These are phyloP conservation scores for Thuidium tamariscinum DNA, from an alignment of 225 moss, liverwort and hornwort species.

Conservation along the genomic window DNA sequence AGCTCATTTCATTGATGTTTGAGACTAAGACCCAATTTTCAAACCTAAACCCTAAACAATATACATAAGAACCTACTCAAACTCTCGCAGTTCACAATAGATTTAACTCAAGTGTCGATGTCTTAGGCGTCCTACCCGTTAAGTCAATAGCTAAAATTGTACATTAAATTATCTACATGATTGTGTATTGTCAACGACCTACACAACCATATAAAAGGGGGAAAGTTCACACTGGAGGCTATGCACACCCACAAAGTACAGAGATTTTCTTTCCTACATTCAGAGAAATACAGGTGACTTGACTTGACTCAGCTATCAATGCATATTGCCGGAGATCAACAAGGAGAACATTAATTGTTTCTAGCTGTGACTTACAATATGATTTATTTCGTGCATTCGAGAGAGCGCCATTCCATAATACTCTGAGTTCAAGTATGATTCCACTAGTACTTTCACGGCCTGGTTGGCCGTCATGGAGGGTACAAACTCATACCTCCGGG, in stretches of 20 bases:
- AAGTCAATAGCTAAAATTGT: not conserved
- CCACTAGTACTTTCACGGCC: conserved; percentile 61
- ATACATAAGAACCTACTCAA: not conserved
- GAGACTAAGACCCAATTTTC: not conserved
- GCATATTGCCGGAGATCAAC: not conserved
- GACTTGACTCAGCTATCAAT: not conserved
- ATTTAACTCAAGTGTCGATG: not conserved
- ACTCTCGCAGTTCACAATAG: not conserved
- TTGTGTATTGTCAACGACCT: not conserved
- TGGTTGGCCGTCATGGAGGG: conserved; percentile 44
- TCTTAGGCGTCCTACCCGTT: not conserved
- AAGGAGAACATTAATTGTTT: not conserved
- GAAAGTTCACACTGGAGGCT: not conserved
- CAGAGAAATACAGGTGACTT: not conserved
- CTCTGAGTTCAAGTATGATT: conserved; percentile 66
- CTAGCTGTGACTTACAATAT: conserved; percentile 30
- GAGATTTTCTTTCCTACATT: not conserved
- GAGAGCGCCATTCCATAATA: conserved; percentile 45
- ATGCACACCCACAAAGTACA: not conserved
- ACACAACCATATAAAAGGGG: not conserved
- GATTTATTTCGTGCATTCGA: conserved; percentile 67
- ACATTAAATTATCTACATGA: not conserved
- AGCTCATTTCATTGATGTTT: not conserved
- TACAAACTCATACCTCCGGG: conserved; percentile 18
- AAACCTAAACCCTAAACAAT: not conserved